phyloP scores from a whole-genome alignment of 768 basidiomycete species.

The Lactifluus echinatus region DNA sequence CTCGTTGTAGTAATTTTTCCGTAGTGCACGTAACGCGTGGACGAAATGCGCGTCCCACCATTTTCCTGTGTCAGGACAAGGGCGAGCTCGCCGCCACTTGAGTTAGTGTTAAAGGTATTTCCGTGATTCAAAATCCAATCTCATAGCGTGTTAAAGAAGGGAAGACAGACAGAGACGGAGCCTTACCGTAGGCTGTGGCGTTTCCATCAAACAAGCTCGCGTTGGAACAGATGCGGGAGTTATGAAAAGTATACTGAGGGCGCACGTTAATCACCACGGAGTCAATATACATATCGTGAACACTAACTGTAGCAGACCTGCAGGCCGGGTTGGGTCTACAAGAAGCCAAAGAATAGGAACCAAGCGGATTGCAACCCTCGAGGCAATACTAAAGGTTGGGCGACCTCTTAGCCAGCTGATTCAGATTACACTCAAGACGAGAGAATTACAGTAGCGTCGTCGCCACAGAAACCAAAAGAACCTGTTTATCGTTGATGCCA shows the following conservation, averaged over 20 bases:
- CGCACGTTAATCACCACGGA: background rate
- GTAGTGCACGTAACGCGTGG: constrained; percentile 76
- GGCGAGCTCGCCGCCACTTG: constrained; percentile 54
- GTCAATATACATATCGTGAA: constrained; percentile 1
- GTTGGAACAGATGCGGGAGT: constrained; percentile 59
- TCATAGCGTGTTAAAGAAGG: constrained; percentile 20
- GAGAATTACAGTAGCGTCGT: constrained; percentile 30
- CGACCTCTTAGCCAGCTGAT: background rate
- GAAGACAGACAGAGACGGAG: background rate
- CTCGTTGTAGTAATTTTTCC: constrained; percentile 61
- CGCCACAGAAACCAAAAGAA: constrained; percentile 48
- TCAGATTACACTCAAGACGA: background rate
- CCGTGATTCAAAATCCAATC: constrained; percentile 71
- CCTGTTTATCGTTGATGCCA: constrained; percentile 25
- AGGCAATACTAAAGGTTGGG: constrained; percentile 54
- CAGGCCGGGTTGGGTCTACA: constrained; percentile 71
- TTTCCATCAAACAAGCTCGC: constrained; percentile 66
- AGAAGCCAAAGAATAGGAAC: constrained; percentile 52
- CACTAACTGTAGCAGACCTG: constrained; percentile 45
- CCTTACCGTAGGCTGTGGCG: constrained; percentile 52
- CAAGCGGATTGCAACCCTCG: constrained; percentile 79
- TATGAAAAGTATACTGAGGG: constrained; percentile 51
- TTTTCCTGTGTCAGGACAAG: constrained; percentile 60
- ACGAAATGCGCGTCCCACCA: constrained; percentile 70
- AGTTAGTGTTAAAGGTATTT: constrained; percentile 53